Evolutionary conservation across 116 monocot genomes (phyloP).

Genomic region (Posidonia oceanica): DNA sequence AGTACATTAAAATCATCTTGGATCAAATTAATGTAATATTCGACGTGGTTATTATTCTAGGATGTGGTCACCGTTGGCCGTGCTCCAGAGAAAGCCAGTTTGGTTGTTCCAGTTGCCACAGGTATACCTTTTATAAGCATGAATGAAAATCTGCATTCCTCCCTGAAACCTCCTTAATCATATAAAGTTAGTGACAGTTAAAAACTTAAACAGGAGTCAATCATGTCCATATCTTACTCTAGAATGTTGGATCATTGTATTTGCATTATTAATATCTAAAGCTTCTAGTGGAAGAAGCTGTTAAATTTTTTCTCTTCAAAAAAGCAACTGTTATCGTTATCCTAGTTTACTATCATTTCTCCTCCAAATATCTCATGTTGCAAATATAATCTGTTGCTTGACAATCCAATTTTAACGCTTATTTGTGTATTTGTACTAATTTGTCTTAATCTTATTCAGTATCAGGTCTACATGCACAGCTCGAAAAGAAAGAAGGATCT

Average conservation of each 20-base stretch:
- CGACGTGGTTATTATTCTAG: slow-evolving; percentile 5
- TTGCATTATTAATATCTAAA: no score
- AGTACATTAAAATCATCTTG: no score
- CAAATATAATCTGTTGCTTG: background rate
- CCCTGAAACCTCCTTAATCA: background rate
- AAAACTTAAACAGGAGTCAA: background rate
- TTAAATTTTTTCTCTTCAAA: no score
- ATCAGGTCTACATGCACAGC: slow-evolving; percentile 58
- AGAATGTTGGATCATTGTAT: no score
- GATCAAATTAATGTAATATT: no score
- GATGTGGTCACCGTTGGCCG: slow-evolving; percentile 64
- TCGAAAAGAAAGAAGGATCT: slow-evolving; percentile 52
- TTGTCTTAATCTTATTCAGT: slow-evolving; percentile 15
- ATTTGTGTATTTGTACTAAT: background rate
- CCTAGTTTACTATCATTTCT: no score
- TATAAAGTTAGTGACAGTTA: background rate
- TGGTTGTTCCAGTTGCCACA: slow-evolving; percentile 77
- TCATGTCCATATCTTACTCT: no score
- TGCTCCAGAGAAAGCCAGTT: slow-evolving; percentile 56
- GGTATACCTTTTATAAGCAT: slow-evolving; percentile 17
- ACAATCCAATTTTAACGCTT: background rate
- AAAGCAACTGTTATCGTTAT: no score
- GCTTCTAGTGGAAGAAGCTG: no score
- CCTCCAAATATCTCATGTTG: no score
- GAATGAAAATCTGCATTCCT: background rate